A percentile compares a stretch with the other conserved stretches of the same genome.
Evolutionary conservation across 2,329 filamentous ascomycete genomes (phyloP).

Genomic region (Didymella arachidicola): DNA sequence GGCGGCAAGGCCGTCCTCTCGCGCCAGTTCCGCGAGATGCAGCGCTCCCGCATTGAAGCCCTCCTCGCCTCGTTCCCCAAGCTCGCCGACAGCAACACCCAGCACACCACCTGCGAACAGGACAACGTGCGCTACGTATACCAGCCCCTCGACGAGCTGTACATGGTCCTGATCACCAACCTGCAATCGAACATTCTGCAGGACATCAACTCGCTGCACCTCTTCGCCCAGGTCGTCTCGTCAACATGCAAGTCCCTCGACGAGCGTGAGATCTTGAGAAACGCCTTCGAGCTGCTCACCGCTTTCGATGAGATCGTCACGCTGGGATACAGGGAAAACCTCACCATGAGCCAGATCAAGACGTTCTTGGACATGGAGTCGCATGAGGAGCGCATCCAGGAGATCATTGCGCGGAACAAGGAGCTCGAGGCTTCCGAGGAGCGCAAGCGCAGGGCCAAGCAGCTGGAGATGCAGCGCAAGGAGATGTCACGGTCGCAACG

Average conservation of each 20-base stretch:
- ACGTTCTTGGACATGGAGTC: conserved; percentile 99
- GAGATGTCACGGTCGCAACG: conserved; percentile 84
- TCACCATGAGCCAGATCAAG: conserved; percentile 97
- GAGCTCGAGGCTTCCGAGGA: conserved; percentile 98
- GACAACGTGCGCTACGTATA: conserved; percentile 99
- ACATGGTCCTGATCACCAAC: conserved; percentile 99
- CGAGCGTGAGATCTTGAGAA: conserved; percentile 91
- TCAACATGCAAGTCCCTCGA: conserved; percentile 96
- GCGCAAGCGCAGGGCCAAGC: conserved; percentile 97
- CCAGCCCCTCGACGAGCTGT: conserved; percentile 97
- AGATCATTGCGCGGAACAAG: conserved; percentile 79
- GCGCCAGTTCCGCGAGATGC: conserved; percentile 97
- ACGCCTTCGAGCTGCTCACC: conserved; percentile 94
- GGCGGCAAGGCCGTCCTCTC: conserved; percentile 98
- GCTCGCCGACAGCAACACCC: conserved; percentile 91
- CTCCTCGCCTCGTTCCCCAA: conserved; percentile 97
- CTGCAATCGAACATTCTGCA: conserved; percentile 99
- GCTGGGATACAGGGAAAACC: conserved; percentile 92
- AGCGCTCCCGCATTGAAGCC: conserved; percentile 93
- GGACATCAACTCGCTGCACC: conserved; percentile 97
- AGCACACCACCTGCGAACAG: conserved; percentile 98
- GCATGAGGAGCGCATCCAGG: conserved; percentile 98
- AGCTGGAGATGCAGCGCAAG: conserved; percentile 98
- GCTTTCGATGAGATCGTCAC: conserved; percentile 98
- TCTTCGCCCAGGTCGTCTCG: conserved; percentile 96